Base-by-base conservation (phyloP, 768 basidiomycete genomes). In the Suillus clintonianus region DNA sequence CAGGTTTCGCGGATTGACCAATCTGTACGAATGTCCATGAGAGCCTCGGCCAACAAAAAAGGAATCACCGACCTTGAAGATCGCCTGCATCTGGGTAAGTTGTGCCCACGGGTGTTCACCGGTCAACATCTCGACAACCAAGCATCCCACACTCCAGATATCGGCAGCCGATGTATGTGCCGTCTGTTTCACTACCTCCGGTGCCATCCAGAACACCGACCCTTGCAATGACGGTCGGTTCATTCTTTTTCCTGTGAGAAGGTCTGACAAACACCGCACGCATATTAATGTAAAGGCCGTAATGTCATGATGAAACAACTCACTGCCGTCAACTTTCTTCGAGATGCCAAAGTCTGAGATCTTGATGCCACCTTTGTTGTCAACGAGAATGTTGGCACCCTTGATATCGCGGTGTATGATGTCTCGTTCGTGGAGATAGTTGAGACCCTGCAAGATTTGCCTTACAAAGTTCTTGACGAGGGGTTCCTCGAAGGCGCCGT, bases 201-300 rank as follows among this genome's bases (percentile, higher is more conserved):
- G 97, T 0, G 97, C 97, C 97, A 99, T 98, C 97, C 97, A 99
- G 78, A 97, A 99, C 13, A 98, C 96, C 1, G 95, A 97, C 2
- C 97, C 97, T 76, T 99, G 97, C 6, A 99, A 79, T 1, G 97
- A 99, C 5, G 95, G 93, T 8, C 97, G 84, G 73, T 98, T 90
- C 50, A 89, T 84, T 27, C 90, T 88, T 62, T 90, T 88, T 13
- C 89, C 89, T 27, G 80, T 79, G 37, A 82, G 71, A 36, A 85
- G 74, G 67, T 78, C 80, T 82, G 57, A 0, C 13, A 43, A 45
- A 22, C 39, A 8, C 24, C 67, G 42, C 61, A 60, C 34, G 32
- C n/a, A 84, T 74, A 71, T 81, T 81, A 83, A 62, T 14, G 22
- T 13, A 56, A 55, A 7, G 15, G 8, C n/a, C 48, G 43, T 19